A percentile compares a stretch with the other conserved stretches of the same genome.
Evolutionary conservation across 257 asterid genomes (phyloP).

Genomic region (Nicotiana undulata): DNA sequence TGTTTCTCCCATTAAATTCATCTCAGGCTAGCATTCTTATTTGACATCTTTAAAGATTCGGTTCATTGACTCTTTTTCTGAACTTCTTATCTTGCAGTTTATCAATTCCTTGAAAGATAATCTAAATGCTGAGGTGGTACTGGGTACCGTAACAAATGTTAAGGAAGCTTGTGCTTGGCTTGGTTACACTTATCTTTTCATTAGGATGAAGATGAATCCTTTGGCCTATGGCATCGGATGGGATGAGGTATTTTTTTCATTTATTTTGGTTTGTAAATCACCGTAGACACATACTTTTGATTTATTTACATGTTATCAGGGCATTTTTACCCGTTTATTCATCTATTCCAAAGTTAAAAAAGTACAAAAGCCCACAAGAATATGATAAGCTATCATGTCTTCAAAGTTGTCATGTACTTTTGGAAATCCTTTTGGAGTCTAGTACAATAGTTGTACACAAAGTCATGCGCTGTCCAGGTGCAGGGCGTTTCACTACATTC

Average conservation of each 20-base stretch:
- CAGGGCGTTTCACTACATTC: not conserved
- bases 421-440: not conserved
- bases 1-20: no score
- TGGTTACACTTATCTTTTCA: conserved; percentile 93
- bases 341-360: not conserved
- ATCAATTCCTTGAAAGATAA: conserved; percentile 91
- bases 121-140: conserved; percentile 97
- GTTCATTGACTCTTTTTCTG: not conserved
- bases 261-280: not conserved
- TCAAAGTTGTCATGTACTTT: not conserved
- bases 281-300: not conserved
- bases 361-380: not conserved
- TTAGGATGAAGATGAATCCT: conserved; percentile 97
- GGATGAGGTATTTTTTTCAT: conserved; percentile 73
- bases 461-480: not conserved
- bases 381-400: not conserved
- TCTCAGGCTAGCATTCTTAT: no score
- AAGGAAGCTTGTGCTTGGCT: conserved; percentile 99
- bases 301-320: not conserved
- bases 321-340: not conserved
- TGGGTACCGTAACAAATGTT: conserved; percentile 96
- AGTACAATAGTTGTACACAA: not conserved
- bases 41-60: not conserved
- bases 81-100: conserved; percentile 48
- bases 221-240: conserved; percentile 97